phyloP scores from a whole-genome alignment of 176 grass and related monocot genomes.

The Hordeum vulgare region DNA sequence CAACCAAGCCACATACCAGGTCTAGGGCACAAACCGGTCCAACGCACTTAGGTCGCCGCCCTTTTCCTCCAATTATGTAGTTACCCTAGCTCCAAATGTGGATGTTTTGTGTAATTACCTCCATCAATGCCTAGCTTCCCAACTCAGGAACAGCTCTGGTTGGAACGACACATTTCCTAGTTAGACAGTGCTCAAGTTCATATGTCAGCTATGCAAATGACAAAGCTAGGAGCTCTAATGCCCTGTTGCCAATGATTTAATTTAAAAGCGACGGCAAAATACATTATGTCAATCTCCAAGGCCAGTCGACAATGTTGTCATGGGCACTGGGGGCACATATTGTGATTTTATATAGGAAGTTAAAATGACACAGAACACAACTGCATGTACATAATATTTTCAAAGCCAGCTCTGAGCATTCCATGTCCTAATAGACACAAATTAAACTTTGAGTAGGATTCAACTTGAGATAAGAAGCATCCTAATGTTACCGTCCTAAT shows the following conservation, averaged over 20 bases:
- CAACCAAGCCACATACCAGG: too few species aligned
- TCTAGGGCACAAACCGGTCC: too few species aligned
- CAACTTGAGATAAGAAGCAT: constrained; percentile 3
- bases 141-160: neutral
- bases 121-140: neutral
- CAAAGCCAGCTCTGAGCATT: neutral
- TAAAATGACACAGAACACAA: neutral
- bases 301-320: neutral
- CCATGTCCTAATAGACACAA: neutral
- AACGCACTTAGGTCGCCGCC: too few species aligned
- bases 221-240: neutral
- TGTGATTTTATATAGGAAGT: neutral
- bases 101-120: too few species aligned
- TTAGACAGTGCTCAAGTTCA: neutral
- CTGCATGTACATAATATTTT: constrained; percentile 2
- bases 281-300: neutral
- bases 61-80: too few species aligned
- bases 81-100: too few species aligned
- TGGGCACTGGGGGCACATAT: neutral
- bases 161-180: neutral
- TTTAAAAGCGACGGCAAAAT: neutral
- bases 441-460: constrained; percentile 11
- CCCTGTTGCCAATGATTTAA: neutral
- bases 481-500: neutral
- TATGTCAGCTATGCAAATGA: neutral